Evolutionary conservation across 2,329 filamentous ascomycete species (phyloP).

Genomic region (Chaetomiaceae sp.): DNA sequence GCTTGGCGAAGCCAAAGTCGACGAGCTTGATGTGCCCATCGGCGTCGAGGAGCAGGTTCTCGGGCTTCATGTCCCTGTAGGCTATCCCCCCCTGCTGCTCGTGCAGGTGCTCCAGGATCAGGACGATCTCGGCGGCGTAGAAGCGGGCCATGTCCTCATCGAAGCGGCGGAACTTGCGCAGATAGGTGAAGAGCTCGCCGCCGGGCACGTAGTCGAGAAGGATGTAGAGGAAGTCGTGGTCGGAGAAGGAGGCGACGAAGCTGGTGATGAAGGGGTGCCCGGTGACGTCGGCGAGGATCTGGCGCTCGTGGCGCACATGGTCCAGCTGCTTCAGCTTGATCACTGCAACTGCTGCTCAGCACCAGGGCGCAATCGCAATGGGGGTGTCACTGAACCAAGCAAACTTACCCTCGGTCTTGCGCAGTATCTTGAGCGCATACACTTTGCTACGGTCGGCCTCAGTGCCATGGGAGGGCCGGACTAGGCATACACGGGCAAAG

Average conservation of each 20-base stretch:
- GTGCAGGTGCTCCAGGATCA: conserved; percentile 76
- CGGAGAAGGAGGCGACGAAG: conserved; percentile 73
- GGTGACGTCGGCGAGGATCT: conserved; percentile 69
- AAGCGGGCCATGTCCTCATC: conserved; percentile 74
- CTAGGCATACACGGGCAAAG: conserved; percentile 78
- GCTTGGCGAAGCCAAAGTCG: conserved; percentile 82
- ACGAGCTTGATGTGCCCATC: conserved; percentile 78
- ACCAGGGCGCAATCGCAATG: too few relatives aligned
- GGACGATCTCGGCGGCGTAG: conserved; percentile 78
- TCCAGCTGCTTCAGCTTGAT: conserved; percentile 82
- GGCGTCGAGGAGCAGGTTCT: conserved; percentile 73
- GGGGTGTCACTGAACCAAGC: too few relatives aligned
- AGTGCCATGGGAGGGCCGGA: conserved; percentile 52
- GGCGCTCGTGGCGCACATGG: conserved; percentile 78
- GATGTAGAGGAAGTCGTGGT: conserved; percentile 74
- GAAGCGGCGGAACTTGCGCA: conserved; percentile 72
- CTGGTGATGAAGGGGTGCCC: conserved; percentile 81
- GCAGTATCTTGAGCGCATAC: conserved; percentile 77
- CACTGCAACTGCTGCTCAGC: conserved; percentile 49
- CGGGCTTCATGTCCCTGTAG: conserved; percentile 77
- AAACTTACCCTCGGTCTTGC: conserved; percentile 52
- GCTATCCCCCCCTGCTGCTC: conserved; percentile 72
- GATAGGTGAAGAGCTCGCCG: conserved; percentile 79
- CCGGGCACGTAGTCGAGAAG: conserved; percentile 79
- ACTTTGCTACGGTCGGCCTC: conserved; percentile 57